Evolutionary conservation across 2,329 filamentous ascomycete species (phyloP).

Genomic region (Albophoma yamanashiensis): DNA sequence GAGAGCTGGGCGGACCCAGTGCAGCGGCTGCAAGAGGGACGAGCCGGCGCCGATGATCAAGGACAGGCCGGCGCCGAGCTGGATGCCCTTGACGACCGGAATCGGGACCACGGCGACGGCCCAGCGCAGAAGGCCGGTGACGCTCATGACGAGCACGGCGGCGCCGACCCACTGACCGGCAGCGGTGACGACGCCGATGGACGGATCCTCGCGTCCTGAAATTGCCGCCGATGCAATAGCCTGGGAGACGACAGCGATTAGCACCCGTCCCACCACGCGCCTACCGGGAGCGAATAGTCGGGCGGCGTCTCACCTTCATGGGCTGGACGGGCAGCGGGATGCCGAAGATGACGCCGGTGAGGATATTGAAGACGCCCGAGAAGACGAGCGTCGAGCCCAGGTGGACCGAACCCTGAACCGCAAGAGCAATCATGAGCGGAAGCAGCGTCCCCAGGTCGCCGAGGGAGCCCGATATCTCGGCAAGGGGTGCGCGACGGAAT

Average conservation of each 20-base stretch:
- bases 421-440: conserved; percentile 79
- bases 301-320: conserved; percentile 43
- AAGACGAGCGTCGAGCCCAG: conserved; percentile 79
- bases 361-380: conserved; percentile 76
- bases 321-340: conserved; percentile 88
- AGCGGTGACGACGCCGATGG: conserved; percentile 56
- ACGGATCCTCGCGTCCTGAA: conserved; percentile 43
- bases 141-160: conserved; percentile 64
- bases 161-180: conserved; percentile 65
- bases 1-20: conserved; percentile 56
- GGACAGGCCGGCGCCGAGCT: conserved; percentile 81
- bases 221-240: conserved; percentile 91
- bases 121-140: conserved; percentile 68
- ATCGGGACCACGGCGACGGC: conserved; percentile 67
- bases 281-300: not conserved
- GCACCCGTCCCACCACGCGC: not conserved
- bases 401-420: conserved; percentile 66
- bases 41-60: conserved; percentile 69
- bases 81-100: conserved; percentile 88
- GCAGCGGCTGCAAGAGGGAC: conserved; percentile 54
- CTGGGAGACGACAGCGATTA: conserved; percentile 18
- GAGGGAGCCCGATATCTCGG: conserved; percentile 78
- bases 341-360: conserved; percentile 74
- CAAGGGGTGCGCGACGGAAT: conserved; percentile 33
- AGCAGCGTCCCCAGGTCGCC: conserved; percentile 86